Conservation (phyloP, 2,329 filamentous ascomycete species). For the Neofusicoccum sp. region DNA sequence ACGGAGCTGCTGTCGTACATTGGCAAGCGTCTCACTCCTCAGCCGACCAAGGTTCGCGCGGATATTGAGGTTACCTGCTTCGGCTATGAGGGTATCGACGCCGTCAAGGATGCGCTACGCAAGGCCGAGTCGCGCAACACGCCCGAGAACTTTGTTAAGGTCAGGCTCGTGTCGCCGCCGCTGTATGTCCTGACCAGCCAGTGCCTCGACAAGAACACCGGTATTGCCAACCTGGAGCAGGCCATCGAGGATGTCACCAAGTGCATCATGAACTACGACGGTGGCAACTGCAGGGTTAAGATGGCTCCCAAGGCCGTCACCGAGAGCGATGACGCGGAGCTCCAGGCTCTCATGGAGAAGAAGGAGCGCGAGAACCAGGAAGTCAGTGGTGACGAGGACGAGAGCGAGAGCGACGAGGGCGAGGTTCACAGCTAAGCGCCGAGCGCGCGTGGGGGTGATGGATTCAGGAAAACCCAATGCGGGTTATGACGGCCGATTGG, state of each 20-base stretch:
- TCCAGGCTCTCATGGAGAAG: slow-evolving; percentile 99
- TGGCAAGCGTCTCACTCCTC: slow-evolving; percentile 91
- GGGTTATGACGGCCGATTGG: neutral
- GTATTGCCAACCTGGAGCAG: slow-evolving; percentile 80
- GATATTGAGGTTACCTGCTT: slow-evolving; percentile 71
- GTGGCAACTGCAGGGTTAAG: slow-evolving; percentile 82
- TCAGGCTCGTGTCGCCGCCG: slow-evolving; percentile 95
- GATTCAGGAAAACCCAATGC: neutral
- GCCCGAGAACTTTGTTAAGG: slow-evolving; percentile 90
- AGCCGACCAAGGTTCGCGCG: slow-evolving; percentile 97
- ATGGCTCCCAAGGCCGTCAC: slow-evolving; percentile 99
- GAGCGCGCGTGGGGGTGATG: neutral
- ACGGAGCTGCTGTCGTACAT: slow-evolving; percentile 95
- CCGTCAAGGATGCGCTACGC: slow-evolving; percentile 88
- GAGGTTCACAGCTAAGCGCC: slow-evolving; percentile 39
- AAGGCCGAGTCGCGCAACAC: slow-evolving; percentile 93
- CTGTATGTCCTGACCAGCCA: slow-evolving; percentile 95
- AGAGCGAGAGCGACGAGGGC: slow-evolving; percentile 93
- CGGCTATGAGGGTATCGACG: slow-evolving; percentile 96
- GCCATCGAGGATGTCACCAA: slow-evolving; percentile 83
- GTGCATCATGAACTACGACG: slow-evolving; percentile 69
- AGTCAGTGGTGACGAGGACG: slow-evolving; percentile 94
- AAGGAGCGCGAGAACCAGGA: slow-evolving; percentile 96
- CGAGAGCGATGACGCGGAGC: slow-evolving; percentile 94
- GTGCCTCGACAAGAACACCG: slow-evolving; percentile 86